A percentile compares a stretch with the other conserved stretches of the same genome.
phyloP scores from a whole-genome alignment of 352 stramenopile species.

The Pythium phragmiticola region DNA sequence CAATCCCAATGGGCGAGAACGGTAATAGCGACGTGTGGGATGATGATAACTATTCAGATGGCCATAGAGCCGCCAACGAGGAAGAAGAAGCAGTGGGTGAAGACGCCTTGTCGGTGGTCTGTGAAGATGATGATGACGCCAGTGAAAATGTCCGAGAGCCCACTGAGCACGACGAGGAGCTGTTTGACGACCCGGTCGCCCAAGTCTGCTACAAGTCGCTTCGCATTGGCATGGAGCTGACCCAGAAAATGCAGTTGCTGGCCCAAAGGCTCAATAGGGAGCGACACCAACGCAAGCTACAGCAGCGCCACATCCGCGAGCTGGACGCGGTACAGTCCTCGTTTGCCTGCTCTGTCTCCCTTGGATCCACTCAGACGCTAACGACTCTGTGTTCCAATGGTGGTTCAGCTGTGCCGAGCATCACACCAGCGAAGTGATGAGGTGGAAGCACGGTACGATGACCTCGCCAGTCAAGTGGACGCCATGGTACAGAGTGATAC shows the following conservation, averaged over 20 bases:
- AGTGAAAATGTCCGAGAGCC: neutral
- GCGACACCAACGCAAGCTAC: neutral
- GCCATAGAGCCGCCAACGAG: neutral
- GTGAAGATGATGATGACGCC: neutral
- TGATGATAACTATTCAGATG: neutral
- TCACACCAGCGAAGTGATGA: slow-evolving; percentile 1
- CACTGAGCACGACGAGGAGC: neutral
- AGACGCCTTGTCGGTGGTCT: neutral
- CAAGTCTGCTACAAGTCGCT: slow-evolving; percentile 26
- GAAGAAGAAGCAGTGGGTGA: neutral
- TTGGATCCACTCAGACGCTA: too few relatives aligned
- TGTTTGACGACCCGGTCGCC: slow-evolving; percentile 7
- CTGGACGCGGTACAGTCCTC: slow-evolving; percentile 15
- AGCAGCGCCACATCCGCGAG: slow-evolving; percentile 6
- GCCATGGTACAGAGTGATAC: slow-evolving; percentile 14
- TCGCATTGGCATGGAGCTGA: slow-evolving; percentile 15
- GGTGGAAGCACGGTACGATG: slow-evolving; percentile 9
- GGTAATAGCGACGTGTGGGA: neutral
- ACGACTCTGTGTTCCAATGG: neutral
- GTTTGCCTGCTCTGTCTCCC: neutral
- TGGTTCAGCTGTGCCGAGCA: neutral
- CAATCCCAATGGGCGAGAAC: neutral
- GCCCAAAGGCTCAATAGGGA: slow-evolving; percentile 4
- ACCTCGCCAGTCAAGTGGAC: slow-evolving; percentile 16
- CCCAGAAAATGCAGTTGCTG: slow-evolving; percentile 15